A percentile compares a stretch with the other conserved stretches of the same genome.
These are phyloP conservation scores for Platanthera guangdongensis DNA, from an alignment of 106 monocot species.

Conservation along the genomic window DNA sequence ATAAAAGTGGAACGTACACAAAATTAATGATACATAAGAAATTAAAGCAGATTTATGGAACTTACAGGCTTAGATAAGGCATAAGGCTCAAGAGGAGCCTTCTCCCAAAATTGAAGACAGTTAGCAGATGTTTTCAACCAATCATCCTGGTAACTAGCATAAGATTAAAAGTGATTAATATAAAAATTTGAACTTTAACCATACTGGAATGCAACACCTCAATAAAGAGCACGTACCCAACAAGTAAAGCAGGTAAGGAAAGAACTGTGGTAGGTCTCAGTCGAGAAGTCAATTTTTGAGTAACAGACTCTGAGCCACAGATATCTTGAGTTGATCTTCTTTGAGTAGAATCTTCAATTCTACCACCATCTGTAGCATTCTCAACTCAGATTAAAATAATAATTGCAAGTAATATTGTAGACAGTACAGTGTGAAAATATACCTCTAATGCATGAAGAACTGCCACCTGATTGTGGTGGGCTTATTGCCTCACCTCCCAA, in stretches of 20 bases:
- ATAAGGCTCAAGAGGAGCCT: slow-evolving; percentile 96
- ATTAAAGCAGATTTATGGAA: slow-evolving; percentile 1
- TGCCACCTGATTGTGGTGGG: slow-evolving; percentile 43
- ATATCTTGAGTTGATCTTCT: slow-evolving; percentile 52
- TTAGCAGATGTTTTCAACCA: slow-evolving; percentile 82
- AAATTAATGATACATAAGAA: not conserved
- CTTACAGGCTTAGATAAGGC: slow-evolving; percentile 81
- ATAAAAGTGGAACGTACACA: not conserved
- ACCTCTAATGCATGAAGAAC: slow-evolving; percentile 44
- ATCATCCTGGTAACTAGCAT: slow-evolving; percentile 91
- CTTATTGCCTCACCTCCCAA: slow-evolving; percentile 64
- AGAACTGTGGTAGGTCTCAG: slow-evolving; percentile 47
- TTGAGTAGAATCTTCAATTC: slow-evolving; percentile 61
- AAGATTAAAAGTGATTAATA: slow-evolving; percentile 2
- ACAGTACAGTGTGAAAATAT: slow-evolving; percentile 6
- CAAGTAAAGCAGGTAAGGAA: slow-evolving; percentile 71
- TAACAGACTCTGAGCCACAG: slow-evolving; percentile 49
- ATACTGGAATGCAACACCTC: not conserved
- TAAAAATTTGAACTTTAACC: not conserved
- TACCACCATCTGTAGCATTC: slow-evolving; percentile 39
- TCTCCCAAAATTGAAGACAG: slow-evolving; percentile 73
- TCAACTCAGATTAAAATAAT: not conserved
- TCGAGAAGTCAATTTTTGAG: slow-evolving; percentile 28
- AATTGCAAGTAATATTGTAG: not conserved
- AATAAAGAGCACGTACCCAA: slow-evolving; percentile 56